phyloP scores from a whole-genome alignment of 2,329 filamentous ascomycete genomes.

The Hyphodiscus sp. region DNA sequence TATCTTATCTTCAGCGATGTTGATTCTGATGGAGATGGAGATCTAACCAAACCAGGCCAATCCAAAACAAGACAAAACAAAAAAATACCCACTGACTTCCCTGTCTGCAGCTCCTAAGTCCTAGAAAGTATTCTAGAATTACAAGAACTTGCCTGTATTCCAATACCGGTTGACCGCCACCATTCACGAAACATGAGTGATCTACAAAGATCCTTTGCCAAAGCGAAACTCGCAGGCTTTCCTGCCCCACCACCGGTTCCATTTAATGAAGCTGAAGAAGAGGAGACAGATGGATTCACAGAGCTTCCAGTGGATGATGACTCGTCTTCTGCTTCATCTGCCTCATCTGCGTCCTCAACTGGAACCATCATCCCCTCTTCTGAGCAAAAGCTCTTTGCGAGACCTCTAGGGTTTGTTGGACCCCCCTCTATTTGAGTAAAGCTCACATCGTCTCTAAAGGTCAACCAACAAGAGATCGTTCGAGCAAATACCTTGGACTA shows the following conservation, averaged over 20 bases:
- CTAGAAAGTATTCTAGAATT: background rate
- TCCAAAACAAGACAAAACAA: no score
- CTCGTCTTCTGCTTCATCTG: slow-evolving; percentile 64
- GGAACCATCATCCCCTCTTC: slow-evolving; percentile 83
- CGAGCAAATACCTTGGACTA: slow-evolving; percentile 60
- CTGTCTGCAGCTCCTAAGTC: no score
- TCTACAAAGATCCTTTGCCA: slow-evolving; percentile 72
- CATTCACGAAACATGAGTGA: slow-evolving; percentile 59
- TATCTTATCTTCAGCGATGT: background rate
- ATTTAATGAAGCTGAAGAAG: slow-evolving; percentile 43
- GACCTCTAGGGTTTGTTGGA: slow-evolving; percentile 55
- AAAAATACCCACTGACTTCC: no score
- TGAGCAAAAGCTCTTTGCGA: slow-evolving; percentile 65
- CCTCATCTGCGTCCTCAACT: slow-evolving; percentile 85
- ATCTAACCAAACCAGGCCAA: no score
- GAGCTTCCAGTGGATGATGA: slow-evolving; percentile 48
- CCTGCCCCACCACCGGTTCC: slow-evolving; percentile 43
- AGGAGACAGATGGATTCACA: slow-evolving; percentile 34
- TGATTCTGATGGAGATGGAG: background rate
- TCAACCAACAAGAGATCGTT: slow-evolving; percentile 27
- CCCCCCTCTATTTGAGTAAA: background rate
- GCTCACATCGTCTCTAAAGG: slow-evolving; percentile 14
- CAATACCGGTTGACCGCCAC: background rate
- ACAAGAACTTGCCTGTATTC: background rate
- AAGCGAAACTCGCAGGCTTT: slow-evolving; percentile 60